phyloP scores from a whole-genome alignment of 306 rosid species.

The Cucurbita pepo region DNA sequence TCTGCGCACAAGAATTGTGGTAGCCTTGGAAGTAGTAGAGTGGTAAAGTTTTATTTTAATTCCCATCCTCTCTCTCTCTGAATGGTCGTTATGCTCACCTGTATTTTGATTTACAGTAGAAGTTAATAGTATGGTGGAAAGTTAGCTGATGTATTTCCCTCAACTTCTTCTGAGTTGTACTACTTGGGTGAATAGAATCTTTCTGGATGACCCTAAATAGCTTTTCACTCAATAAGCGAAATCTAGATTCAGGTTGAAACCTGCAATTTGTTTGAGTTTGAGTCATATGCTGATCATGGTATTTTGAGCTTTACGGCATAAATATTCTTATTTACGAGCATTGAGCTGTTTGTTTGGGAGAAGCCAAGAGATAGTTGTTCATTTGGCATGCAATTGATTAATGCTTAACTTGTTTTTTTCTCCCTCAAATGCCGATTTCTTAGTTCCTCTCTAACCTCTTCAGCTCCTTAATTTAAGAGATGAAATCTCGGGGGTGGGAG shows the following conservation, averaged over 20 bases:
- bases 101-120: background rate
- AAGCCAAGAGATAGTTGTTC: background rate
- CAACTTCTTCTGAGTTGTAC: background rate
- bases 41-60: slow-evolving; percentile 10
- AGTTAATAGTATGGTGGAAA: background rate
- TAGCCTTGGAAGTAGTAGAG: slow-evolving; percentile 13
- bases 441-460: background rate
- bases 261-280: background rate
- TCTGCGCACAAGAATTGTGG: slow-evolving; percentile 14
- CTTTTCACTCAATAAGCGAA: background rate
- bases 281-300: background rate
- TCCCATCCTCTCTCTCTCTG: background rate
- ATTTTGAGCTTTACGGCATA: background rate
- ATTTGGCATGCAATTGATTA: background rate
- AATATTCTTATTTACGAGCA: background rate
- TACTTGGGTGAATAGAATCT: background rate
- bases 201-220: background rate
- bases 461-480: background rate
- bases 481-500: background rate
- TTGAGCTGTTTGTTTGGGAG: background rate
- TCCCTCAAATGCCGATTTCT: background rate
- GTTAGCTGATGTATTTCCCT: background rate
- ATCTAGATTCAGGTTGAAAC: background rate
- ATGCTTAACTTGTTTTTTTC: background rate
- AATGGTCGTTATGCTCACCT: background rate